Percentiles rank a stretch among this genome's conserved stretches.
Conservation (phyloP, 2,329 filamentous ascomycete genomes). For the Septoria petroselini region DNA sequence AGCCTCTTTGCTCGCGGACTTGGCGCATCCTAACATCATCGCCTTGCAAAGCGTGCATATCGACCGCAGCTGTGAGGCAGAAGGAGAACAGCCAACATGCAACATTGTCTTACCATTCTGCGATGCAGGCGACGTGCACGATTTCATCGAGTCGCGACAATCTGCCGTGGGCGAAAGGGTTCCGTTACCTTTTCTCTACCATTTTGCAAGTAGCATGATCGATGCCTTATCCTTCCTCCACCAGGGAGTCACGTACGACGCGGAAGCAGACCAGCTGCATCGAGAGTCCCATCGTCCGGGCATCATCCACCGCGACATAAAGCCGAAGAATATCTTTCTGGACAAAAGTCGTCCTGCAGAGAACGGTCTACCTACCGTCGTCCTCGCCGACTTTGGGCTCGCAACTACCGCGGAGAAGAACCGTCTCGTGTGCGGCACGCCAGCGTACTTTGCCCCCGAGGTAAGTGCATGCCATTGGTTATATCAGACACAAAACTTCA, state of each 20-base stretch:
- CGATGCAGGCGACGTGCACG: conserved; percentile 23
- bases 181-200: conserved; percentile 24
- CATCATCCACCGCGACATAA: conserved; percentile 16
- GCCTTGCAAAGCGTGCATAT: neutral
- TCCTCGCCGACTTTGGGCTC: conserved; percentile 18
- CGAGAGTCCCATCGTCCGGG: neutral
- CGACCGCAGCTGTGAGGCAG: no score
- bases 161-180: neutral
- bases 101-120: conserved; percentile 24
- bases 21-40: conserved; percentile 20
- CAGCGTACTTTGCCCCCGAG: conserved; percentile 10
- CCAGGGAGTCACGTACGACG: conserved; percentile 11
- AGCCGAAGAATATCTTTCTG: conserved; percentile 15
- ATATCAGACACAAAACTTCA: no score
- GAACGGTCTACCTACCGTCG: conserved; percentile 7
- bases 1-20: conserved; percentile 8
- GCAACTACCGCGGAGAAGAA: neutral
- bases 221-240: conserved; percentile 29
- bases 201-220: conserved; percentile 25
- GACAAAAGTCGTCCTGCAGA: neutral
- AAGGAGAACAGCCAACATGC: neutral
- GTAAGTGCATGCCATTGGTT: no score
- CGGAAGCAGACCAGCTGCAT: neutral
- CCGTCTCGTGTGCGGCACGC: conserved; percentile 5
- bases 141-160: conserved; percentile 16